These are phyloP conservation scores for Dendrothele bispora DNA, from an alignment of 768 basidiomycete genomes.

Conservation along the genomic window DNA sequence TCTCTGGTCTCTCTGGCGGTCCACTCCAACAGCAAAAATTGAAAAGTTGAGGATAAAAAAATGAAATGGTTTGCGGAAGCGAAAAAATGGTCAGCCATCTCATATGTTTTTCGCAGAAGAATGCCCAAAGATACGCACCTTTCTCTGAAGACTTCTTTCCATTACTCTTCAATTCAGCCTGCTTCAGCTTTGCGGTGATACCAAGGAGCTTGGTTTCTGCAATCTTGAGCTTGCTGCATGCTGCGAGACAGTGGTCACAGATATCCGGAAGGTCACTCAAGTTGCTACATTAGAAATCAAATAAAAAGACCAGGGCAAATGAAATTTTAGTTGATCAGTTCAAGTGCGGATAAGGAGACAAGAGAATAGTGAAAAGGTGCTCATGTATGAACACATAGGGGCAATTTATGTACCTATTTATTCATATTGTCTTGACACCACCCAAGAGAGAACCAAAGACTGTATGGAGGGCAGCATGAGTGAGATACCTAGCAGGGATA, in stretches of 20 bases:
- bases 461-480: constrained; percentile 60
- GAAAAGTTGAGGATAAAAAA: too few relatives aligned
- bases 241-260: constrained; percentile 72
- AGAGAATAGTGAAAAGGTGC: too few relatives aligned
- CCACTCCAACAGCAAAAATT: too few relatives aligned
- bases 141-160: constrained; percentile 37
- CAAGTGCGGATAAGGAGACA: too few relatives aligned
- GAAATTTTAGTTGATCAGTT: neutral
- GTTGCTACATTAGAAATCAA: constrained; percentile 44
- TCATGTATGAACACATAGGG: too few relatives aligned
- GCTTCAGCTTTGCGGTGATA: constrained; percentile 70
- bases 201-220: constrained; percentile 81
- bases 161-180: constrained; percentile 54
- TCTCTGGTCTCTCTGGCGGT: too few relatives aligned
- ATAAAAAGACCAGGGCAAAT: neutral
- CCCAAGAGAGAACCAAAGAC: constrained; percentile 87
- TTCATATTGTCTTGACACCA: constrained; percentile 88
- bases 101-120: too few relatives aligned
- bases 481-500: constrained; percentile 77
- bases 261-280: constrained; percentile 85
- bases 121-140: constrained; percentile 8
- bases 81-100: too few relatives aligned
- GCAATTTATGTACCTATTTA: constrained; percentile 74
- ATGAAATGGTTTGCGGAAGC: too few relatives aligned
- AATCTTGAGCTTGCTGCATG: constrained; percentile 78